Evolutionary conservation across 1,284 basidiomycete species (phyloP).

Genomic region (Sporisorium exsertum): DNA sequence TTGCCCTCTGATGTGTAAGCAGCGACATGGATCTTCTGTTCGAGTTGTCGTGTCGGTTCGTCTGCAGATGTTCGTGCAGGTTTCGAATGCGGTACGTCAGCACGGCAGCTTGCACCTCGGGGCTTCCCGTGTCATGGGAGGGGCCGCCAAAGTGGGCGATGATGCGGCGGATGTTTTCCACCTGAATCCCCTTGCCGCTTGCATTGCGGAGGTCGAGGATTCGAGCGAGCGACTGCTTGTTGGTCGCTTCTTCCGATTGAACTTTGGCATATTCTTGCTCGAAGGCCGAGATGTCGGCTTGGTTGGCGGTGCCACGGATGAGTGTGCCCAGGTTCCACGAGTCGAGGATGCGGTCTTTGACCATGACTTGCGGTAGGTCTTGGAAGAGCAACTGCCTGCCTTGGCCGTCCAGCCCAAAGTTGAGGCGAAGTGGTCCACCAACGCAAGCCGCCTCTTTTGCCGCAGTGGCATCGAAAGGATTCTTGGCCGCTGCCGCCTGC

Average conservation of each 20-base stretch:
- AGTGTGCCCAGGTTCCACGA: slow-evolving; percentile 46
- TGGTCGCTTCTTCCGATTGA: slow-evolving; percentile 73
- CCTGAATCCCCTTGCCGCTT: slow-evolving; percentile 83
- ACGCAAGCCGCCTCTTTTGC: slow-evolving; percentile 13
- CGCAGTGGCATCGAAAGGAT: slow-evolving; percentile 10
- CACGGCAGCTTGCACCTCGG: slow-evolving; percentile 90
- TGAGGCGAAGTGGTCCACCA: slow-evolving; percentile 61
- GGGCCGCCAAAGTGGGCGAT: slow-evolving; percentile 79
- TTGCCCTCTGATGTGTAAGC: slow-evolving; percentile 85
- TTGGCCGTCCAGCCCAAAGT: slow-evolving; percentile 58
- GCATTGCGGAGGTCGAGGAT: slow-evolving; percentile 88
- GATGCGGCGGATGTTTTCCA: slow-evolving; percentile 85
- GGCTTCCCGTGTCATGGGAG: slow-evolving; percentile 77
- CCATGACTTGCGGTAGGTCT: slow-evolving; percentile 62
- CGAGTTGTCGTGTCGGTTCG: slow-evolving; percentile 79
- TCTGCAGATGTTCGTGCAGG: slow-evolving; percentile 79
- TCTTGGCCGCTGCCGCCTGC: background rate
- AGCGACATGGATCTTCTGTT: slow-evolving; percentile 80
- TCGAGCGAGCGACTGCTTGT: slow-evolving; percentile 77
- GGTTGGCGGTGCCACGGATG: slow-evolving; percentile 40
- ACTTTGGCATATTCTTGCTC: slow-evolving; percentile 49
- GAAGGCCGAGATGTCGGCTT: slow-evolving; percentile 51
- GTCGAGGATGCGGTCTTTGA: slow-evolving; percentile 63
- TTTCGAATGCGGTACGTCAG: slow-evolving; percentile 87
- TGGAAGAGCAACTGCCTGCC: slow-evolving; percentile 64